These are phyloP conservation scores for Bipolaris cookei DNA, from an alignment of 2,329 filamentous ascomycete genomes.

Conservation along the genomic window DNA sequence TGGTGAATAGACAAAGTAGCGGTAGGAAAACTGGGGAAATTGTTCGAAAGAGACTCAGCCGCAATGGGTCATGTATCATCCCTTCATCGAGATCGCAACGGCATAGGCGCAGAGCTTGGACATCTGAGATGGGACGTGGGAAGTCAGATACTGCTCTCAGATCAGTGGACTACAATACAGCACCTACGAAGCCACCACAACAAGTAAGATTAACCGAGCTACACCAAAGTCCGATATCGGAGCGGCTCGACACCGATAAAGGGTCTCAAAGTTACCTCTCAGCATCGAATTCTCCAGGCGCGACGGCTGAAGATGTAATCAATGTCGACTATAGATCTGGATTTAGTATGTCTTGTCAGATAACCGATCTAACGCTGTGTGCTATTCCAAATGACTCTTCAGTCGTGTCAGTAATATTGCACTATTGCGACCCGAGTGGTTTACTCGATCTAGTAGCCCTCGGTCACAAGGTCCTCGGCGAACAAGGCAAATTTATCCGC, in stretches of 20 bases:
- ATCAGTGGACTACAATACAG: slow-evolving; percentile 2
- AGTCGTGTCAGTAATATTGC: neutral
- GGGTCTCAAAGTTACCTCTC: neutral
- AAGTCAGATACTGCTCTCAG: slow-evolving; percentile 10
- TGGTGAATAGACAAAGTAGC: neutral
- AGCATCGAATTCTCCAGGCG: neutral
- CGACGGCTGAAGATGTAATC: neutral
- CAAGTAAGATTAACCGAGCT: neutral
- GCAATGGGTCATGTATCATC: neutral
- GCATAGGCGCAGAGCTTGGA: neutral
- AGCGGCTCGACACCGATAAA: neutral
- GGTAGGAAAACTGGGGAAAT: slow-evolving; percentile 5
- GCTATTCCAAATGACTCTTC: slow-evolving; percentile 5
- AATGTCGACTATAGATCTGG: neutral
- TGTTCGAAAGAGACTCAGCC: slow-evolving; percentile 3
- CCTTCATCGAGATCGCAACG: slow-evolving; percentile 3
- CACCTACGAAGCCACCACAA: slow-evolving; percentile 6
- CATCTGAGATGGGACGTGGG: slow-evolving; percentile 2
- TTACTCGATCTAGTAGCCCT: neutral
- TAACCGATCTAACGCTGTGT: slow-evolving; percentile 4
- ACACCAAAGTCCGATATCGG: neutral
- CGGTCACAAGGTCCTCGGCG: no score
- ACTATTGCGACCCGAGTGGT: neutral
- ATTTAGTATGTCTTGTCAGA: slow-evolving; percentile 2
- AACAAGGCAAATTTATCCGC: no score